Evolutionary conservation across 2,329 filamentous ascomycete species (phyloP), one percentile per base, ranked within the genome.

Genomic region (Cephalotrichum gorgonifer): DNA sequence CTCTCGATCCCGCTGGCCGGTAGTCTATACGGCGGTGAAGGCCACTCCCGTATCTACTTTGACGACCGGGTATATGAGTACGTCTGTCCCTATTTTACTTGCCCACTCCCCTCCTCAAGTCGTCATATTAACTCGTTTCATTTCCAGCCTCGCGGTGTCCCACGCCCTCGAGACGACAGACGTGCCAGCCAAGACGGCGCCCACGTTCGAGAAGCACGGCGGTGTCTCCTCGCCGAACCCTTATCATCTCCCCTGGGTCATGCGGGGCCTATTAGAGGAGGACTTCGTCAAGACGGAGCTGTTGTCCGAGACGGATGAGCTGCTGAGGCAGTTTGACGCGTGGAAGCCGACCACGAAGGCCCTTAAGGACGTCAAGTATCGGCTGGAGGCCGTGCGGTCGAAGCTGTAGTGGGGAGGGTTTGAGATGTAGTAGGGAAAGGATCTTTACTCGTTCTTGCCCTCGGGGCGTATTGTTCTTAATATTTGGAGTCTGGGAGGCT

Each of bases 341-440:
- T 98, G 93, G 93, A 90, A 86, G 60, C 93, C 93, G 1, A 76
- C 74, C 0, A 95, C 83, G 7, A 98, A 97, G 69, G 86, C 86
- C 41, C 68, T 98, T 51, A 95, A 93, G 68, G 93, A 98, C 65
- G 90, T 98, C 43, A 95, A 95, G 65, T 97, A 94, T 65, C 76
- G 93, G 53, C 72, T 98, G 20, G 93, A 97, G 68, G 91, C 85
- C 3, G 87, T 98, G 42, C 78, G 88, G 59, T 95, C 88, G 44
- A 94, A 89, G 67, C 69, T 96, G 20, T 81, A 39, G 35, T 2
- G 6, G 7, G 9, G n/a, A 17, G n/a, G 33, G n/a, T 20, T 8
- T 38, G 30, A n/a, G n/a, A n/a, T n/a, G n/a, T n/a, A n/a, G n/a
- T n/a, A n/a, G n/a, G n/a, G n/a, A n/a, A n/a, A n/a, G n/a, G n/a